Percentiles rank a stretch among this genome's conserved stretches.
These are phyloP conservation scores for Podospora anserina DNA, from an alignment of 495 filamentous ascomycete species.

Conservation along the genomic window DNA sequence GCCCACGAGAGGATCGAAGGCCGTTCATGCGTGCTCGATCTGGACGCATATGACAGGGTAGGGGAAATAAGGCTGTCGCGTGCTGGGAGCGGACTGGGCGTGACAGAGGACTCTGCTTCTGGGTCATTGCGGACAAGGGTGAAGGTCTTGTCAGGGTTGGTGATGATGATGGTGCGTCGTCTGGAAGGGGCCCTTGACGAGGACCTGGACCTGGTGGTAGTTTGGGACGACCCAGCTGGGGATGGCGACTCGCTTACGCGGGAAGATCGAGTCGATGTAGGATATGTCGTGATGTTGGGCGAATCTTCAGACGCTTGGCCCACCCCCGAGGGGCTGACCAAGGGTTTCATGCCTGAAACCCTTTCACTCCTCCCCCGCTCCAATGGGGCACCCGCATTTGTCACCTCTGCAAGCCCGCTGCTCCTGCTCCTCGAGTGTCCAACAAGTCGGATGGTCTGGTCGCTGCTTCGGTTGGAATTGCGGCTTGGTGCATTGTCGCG, in stretches of 20 bases:
- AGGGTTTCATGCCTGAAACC: constrained; percentile 49
- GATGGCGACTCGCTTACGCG: constrained; percentile 18
- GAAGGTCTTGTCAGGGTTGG: constrained; percentile 51
- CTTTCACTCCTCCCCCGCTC: constrained; percentile 36
- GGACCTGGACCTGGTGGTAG: constrained; percentile 17
- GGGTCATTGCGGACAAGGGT: constrained; percentile 31
- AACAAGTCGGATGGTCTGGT: constrained; percentile 19
- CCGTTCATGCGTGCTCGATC: constrained; percentile 44
- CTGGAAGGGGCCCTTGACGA: constrained; percentile 34
- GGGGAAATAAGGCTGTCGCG: constrained; percentile 31
- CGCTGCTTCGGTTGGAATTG: constrained; percentile 24
- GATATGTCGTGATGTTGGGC: constrained; percentile 24
- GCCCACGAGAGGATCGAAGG: constrained; percentile 47
- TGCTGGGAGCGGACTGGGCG: constrained; percentile 15
- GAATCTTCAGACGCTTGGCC: constrained; percentile 33
- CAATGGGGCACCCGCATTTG: constrained; percentile 37
- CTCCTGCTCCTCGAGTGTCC: constrained; percentile 18
- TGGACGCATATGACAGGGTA: constrained; percentile 35
- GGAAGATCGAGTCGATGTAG: constrained; percentile 22
- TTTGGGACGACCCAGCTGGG: not conserved
- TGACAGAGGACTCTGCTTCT: constrained; percentile 20
- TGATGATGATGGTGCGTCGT: constrained; percentile 39
- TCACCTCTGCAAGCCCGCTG: constrained; percentile 11
- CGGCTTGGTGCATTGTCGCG: constrained; percentile 21
- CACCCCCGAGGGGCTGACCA: constrained; percentile 35